Percentiles rank a stretch among this genome's conserved stretches.
Evolutionary conservation across 345 rosid genomes (phyloP).

Genomic region (Excoecaria cochinchinensis): DNA sequence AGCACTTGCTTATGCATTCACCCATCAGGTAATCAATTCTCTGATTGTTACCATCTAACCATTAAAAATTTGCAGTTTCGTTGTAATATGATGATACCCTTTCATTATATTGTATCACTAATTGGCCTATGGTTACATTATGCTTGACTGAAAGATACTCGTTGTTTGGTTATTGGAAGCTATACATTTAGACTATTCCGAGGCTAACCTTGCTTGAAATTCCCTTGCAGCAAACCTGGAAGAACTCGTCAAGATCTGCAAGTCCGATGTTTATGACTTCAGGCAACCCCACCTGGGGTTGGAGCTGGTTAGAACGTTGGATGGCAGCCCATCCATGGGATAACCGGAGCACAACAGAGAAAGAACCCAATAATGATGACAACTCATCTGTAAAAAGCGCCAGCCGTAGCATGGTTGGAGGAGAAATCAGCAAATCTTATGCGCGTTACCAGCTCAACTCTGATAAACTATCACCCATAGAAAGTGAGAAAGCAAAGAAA

Average conservation of each 20-base stretch:
- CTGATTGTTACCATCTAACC: background rate
- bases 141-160: slow-evolving; percentile 6
- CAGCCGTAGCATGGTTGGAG: slow-evolving; percentile 41
- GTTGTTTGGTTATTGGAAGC: background rate
- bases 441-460: slow-evolving; percentile 65
- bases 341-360: slow-evolving; percentile 44
- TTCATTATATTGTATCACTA: background rate
- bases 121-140: background rate
- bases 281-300: slow-evolving; percentile 89
- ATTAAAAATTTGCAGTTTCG: background rate
- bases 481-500: slow-evolving; percentile 54
- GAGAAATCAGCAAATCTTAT: slow-evolving; percentile 61
- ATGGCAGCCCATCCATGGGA: slow-evolving; percentile 93
- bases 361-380: slow-evolving; percentile 51
- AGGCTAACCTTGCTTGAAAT: slow-evolving; percentile 13
- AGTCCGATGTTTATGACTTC: slow-evolving; percentile 80
- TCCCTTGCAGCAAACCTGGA: slow-evolving; percentile 70
- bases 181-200: background rate
- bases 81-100: background rate
- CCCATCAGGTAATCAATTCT: slow-evolving; percentile 74
- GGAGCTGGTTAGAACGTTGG: slow-evolving; percentile 99
- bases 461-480: slow-evolving; percentile 58
- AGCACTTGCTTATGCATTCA: slow-evolving; percentile 77
- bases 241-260: slow-evolving; percentile 59
- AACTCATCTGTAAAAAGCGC: slow-evolving; percentile 48